These are phyloP conservation scores for Gomphus bonarii DNA, from an alignment of 1,284 basidiomycete species.

Conservation along the genomic window DNA sequence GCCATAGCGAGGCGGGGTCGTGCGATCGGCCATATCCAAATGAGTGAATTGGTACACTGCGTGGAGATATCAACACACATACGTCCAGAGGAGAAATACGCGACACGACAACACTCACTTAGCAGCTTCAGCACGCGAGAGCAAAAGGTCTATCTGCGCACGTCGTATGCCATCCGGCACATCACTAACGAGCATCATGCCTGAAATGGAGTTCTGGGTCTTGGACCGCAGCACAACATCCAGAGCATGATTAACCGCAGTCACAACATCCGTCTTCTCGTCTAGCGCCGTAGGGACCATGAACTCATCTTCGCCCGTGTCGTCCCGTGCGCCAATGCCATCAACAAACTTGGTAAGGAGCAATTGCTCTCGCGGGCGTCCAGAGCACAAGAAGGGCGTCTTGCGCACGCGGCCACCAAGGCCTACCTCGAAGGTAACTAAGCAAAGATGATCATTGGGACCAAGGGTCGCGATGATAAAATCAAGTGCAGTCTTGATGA, in stretches of 20 bases:
- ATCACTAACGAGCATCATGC: conserved; percentile 90
- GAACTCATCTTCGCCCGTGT: conserved; percentile 54
- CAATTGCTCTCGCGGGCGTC: conserved; percentile 55
- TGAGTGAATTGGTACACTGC: conserved; percentile 81
- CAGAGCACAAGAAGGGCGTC: conserved; percentile 78
- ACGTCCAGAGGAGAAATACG: background rate
- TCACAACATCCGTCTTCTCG: conserved; percentile 92
- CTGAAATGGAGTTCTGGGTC: conserved; percentile 78
- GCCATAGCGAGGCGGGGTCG: conserved; percentile 96
- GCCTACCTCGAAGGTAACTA: conserved; percentile 87
- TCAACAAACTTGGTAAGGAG: conserved; percentile 73
- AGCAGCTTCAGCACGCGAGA: conserved; percentile 91
- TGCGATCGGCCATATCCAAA: conserved; percentile 95
- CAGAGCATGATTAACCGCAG: conserved; percentile 86
- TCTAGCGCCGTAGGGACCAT: conserved; percentile 69
- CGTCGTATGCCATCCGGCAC: conserved; percentile 81
- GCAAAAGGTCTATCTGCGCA: conserved; percentile 98
- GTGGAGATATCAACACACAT: background rate
- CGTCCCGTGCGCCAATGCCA: conserved; percentile 42
- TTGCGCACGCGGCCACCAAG: conserved; percentile 69
- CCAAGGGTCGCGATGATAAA: conserved; percentile 74
- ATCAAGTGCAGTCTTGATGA: conserved; percentile 77
- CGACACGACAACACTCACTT: conserved; percentile 32
- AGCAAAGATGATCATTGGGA: conserved; percentile 66
- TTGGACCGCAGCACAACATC: conserved; percentile 93